These are phyloP conservation scores for Poa annua DNA, from an alignment of 176 grass and related monocot species.

Conservation along the genomic window DNA sequence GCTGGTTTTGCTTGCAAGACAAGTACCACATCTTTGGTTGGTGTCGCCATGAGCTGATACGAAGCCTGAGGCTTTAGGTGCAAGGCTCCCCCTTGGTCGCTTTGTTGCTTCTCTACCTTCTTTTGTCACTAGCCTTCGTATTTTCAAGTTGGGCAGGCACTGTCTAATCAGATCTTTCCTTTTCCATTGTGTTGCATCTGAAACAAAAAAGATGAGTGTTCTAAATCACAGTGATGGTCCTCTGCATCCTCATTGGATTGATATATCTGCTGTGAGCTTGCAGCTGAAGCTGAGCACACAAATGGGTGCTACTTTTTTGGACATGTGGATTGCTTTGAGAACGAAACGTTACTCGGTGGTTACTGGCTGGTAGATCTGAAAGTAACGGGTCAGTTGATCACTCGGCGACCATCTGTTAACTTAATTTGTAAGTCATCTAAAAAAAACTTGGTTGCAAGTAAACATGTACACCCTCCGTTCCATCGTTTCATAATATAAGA, in stretches of 20 bases:
- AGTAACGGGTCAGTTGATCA: conserved; percentile 42
- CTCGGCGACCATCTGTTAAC: not conserved
- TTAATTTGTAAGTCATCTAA: not conserved
- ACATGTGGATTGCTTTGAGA: conserved; percentile 45
- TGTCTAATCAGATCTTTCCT: conserved; percentile 32
- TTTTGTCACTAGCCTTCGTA: conserved; percentile 27
- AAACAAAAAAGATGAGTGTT: conserved; percentile 49
- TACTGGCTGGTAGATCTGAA: conserved; percentile 41
- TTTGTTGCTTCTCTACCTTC: conserved; percentile 25
- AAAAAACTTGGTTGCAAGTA: not conserved
- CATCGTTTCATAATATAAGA: too few relatives aligned
- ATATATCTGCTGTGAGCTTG: conserved; percentile 34
- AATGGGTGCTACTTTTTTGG: conserved; percentile 44
- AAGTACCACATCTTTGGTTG: conserved; percentile 77
- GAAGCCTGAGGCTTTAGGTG: conserved; percentile 64
- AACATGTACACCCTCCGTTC: not conserved
- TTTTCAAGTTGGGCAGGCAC: conserved; percentile 26
- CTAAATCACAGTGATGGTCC: conserved; percentile 56
- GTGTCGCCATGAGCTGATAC: conserved; percentile 60
- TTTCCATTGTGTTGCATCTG: conserved; percentile 9
- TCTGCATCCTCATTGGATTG: conserved; percentile 54
- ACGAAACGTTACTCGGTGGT: conserved; percentile 43
- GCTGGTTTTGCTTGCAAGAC: conserved; percentile 96
- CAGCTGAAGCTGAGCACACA: conserved; percentile 42
- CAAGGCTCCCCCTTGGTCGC: conserved; percentile 50